These are phyloP conservation scores for Chrysoporthe cubensis DNA, from an alignment of 2,329 filamentous ascomycete genomes.

Conservation along the genomic window DNA sequence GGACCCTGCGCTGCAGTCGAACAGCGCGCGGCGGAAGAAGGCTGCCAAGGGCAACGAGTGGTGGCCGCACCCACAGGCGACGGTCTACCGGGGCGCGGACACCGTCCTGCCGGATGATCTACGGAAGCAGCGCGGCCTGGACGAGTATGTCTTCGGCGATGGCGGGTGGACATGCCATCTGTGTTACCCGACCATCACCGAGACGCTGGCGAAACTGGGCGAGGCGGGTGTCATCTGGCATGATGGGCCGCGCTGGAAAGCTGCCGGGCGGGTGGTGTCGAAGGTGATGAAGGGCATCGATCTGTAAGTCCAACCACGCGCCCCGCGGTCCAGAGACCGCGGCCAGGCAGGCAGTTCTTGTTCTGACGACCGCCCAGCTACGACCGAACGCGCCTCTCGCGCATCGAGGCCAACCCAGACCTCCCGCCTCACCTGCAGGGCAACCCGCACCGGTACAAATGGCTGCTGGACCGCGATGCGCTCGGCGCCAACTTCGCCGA, in stretches of 20 bases:
- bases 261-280: constrained; percentile 44
- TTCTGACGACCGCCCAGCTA: constrained; percentile 28
- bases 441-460: constrained; percentile 40
- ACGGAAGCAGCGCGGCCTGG: constrained; percentile 34
- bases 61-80: constrained; percentile 52
- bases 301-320: constrained; percentile 40
- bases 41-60: constrained; percentile 32
- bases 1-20: neutral
- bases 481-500: constrained; percentile 44
- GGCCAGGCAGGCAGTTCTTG: constrained; percentile 13
- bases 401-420: constrained; percentile 45
- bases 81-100: constrained; percentile 41
- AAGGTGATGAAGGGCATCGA: constrained; percentile 48
- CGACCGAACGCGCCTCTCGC: constrained; percentile 30
- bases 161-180: constrained; percentile 52
- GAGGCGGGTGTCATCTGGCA: constrained; percentile 51
- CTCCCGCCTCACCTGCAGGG: constrained; percentile 45
- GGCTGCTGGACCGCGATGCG: constrained; percentile 45
- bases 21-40: neutral
- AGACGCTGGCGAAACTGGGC: constrained; percentile 38
- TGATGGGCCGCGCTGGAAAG: constrained; percentile 45
- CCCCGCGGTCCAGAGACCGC: neutral
- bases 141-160: constrained; percentile 42
- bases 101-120: constrained; percentile 48
- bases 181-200: constrained; percentile 47